Percentiles rank a stretch among this genome's conserved stretches.
These are phyloP conservation scores for Jasminum sambac DNA, from an alignment of 257 asterid genomes.

Conservation along the genomic window DNA sequence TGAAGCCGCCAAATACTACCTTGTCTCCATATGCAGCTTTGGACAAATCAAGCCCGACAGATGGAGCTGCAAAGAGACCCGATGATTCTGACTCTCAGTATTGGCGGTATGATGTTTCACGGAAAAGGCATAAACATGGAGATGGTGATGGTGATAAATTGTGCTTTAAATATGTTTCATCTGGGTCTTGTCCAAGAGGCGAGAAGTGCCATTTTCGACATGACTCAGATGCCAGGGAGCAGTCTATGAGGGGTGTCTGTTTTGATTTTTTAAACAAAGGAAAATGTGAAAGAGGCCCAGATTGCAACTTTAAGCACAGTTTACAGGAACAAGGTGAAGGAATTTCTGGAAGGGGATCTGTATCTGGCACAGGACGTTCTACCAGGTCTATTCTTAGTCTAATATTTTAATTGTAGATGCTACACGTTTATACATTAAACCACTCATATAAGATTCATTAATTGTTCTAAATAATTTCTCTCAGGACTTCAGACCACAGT, in stretches of 20 bases:
- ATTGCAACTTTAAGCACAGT: conserved; percentile 83
- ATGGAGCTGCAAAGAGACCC: conserved; percentile 54
- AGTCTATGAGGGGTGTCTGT: conserved; percentile 84
- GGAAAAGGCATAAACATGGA: conserved; percentile 79
- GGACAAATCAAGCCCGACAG: conserved; percentile 39
- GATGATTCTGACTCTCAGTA: conserved; percentile 76
- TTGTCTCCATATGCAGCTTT: conserved; percentile 58
- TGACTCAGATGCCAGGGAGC: conserved; percentile 87
- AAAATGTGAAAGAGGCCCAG: conserved; percentile 91
- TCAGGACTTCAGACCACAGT: neutral
- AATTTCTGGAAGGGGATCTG: conserved; percentile 47
- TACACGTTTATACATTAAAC: neutral
- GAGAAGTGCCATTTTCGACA: conserved; percentile 83
- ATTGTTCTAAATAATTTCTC: neutral
- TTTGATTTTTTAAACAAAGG: conserved; percentile 96
- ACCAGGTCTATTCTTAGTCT: conserved; percentile 49
- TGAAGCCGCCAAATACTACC: conserved; percentile 77
- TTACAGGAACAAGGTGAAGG: conserved; percentile 67
- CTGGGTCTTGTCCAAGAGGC: conserved; percentile 91
- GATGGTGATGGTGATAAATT: conserved; percentile 61
- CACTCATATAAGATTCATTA: neutral
- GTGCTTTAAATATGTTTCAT: conserved; percentile 83
- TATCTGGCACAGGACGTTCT: conserved; percentile 50
- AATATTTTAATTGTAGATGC: conserved; percentile 2
- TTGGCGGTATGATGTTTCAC: conserved; percentile 90